Evolutionary conservation across 306 rosid genomes (phyloP).

Genomic region (Acacia melanoxylon): DNA sequence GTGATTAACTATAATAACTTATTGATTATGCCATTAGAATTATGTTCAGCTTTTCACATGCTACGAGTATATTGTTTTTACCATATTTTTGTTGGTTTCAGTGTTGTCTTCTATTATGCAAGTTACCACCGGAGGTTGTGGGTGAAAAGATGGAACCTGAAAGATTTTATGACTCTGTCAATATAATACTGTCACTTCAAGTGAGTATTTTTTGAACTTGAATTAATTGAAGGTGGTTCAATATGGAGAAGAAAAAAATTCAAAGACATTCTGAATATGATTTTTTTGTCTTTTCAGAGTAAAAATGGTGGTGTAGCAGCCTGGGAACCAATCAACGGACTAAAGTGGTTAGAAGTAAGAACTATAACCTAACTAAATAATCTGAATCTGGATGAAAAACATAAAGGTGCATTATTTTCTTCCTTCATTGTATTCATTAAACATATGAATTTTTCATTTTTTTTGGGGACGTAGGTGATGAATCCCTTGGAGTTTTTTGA

Average conservation of each 20-base stretch:
- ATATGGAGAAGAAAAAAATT: neutral
- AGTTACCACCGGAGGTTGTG: constrained; percentile 42
- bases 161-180: constrained; percentile 44
- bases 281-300: constrained; percentile 31
- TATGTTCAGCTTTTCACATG: neutral
- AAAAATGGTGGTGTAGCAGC: constrained; percentile 49
- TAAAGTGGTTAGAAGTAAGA: constrained; percentile 48
- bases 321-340: constrained; percentile 43
- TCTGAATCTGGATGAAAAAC: too few relatives aligned
- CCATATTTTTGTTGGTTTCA: neutral
- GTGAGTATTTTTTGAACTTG: constrained; percentile 1
- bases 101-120: constrained; percentile 49
- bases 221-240: neutral
- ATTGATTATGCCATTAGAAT: neutral
- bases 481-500: constrained; percentile 3
- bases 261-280: neutral
- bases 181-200: constrained; percentile 50
- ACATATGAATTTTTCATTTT: too few relatives aligned
- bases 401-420: too few relatives aligned
- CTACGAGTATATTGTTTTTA: neutral
- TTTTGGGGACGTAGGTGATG: neutral
- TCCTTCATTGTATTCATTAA: too few relatives aligned
- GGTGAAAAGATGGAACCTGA: constrained; percentile 30
- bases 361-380: too few relatives aligned
- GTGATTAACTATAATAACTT: neutral